phyloP scores from a whole-genome alignment of 2,329 filamentous ascomycete genomes.

The Xylariaceae sp. region DNA sequence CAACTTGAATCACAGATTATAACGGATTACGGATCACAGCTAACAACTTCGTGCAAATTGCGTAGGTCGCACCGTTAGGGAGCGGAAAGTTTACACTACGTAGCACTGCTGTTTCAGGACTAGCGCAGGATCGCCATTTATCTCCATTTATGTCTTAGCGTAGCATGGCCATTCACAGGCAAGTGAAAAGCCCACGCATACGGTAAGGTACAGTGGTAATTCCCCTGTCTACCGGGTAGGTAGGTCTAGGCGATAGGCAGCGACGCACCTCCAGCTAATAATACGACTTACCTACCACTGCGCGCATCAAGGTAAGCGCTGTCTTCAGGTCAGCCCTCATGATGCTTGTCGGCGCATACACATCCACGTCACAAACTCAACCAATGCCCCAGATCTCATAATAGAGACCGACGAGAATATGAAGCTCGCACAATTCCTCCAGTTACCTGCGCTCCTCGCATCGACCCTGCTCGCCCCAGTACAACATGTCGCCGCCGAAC shows the following conservation, averaged over 20 bases:
- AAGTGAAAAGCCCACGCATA: too few relatives aligned
- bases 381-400: background rate
- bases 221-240: too few relatives aligned
- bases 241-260: too few relatives aligned
- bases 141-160: background rate
- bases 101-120: background rate
- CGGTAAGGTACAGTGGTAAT: too few relatives aligned
- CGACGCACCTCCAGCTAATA: too few relatives aligned
- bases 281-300: too few relatives aligned
- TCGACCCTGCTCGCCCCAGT: slow-evolving; percentile 42
- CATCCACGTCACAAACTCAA: background rate
- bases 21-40: too few relatives aligned
- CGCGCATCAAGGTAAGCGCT: too few relatives aligned
- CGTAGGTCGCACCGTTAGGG: background rate
- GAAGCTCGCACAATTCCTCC: slow-evolving; percentile 44
- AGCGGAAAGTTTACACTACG: background rate
- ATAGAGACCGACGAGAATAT: slow-evolving; percentile 33
- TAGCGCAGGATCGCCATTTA: background rate
- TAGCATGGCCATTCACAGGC: too few relatives aligned
- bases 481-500: slow-evolving; percentile 55
- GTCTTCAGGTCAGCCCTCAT: background rate
- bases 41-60: background rate
- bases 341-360: background rate
- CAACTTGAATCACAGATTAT: too few relatives aligned
- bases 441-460: slow-evolving; percentile 45